A percentile compares a stretch with the other conserved stretches of the same genome.
Conservation (phyloP, 164 flowering plant species). For the Taxillus chinensis region DNA sequence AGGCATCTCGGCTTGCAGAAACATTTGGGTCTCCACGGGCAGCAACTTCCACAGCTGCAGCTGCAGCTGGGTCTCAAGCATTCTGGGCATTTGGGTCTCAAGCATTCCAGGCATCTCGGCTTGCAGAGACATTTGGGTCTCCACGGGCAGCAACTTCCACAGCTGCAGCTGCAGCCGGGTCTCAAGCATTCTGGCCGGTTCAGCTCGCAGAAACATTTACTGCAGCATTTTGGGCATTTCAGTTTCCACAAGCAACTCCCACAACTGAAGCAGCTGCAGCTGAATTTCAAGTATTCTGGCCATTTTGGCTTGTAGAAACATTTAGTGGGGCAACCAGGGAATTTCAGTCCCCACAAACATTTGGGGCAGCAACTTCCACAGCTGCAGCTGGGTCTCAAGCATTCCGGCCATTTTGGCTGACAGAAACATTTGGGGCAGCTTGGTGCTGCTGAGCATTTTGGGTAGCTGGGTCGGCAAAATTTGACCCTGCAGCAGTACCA, state of each 20-base stretch:
- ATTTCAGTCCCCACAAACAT: slow-evolving; percentile 11
- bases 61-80: background rate
- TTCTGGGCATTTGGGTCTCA: no score
- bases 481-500: slow-evolving; percentile 35
- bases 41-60: background rate
- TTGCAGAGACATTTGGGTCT: background rate
- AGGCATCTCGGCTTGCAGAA: no score
- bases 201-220: background rate
- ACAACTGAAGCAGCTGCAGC: background rate
- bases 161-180: background rate
- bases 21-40: background rate
- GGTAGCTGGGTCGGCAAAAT: slow-evolving; percentile 29
- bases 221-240: no score
- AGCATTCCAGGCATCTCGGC: no score
- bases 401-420: slow-evolving; percentile 16
- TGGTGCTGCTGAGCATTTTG: slow-evolving; percentile 11
- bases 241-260: no score
- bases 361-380: slow-evolving; percentile 6
- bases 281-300: background rate
- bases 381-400: background rate
- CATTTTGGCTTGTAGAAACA: background rate
- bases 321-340: background rate
- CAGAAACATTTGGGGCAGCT: slow-evolving; percentile 12
- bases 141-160: background rate
- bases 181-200: background rate